Conservation (phyloP, 192 early-diverging fungal genomes). For the Glomus cerebriforme region DNA sequence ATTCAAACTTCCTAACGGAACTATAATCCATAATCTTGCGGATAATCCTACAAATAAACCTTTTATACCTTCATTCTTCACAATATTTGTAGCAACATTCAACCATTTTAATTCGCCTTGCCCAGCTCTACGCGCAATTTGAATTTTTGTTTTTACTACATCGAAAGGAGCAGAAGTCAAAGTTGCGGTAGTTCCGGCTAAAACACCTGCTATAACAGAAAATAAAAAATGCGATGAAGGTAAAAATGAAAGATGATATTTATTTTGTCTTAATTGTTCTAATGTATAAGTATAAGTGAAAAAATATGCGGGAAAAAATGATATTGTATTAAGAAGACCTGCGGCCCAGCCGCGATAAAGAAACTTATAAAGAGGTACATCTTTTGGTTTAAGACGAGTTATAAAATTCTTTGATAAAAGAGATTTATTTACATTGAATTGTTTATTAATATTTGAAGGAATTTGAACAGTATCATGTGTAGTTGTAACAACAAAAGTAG, state of each 20-base stretch:
- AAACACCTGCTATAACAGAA: slow-evolving; percentile 31
- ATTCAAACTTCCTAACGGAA: slow-evolving; percentile 29
- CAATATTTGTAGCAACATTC: not conserved
- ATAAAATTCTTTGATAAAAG: slow-evolving; percentile 20
- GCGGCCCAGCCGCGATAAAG: slow-evolving; percentile 27
- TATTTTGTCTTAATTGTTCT: slow-evolving; percentile 4
- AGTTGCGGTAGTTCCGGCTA: slow-evolving; percentile 21
- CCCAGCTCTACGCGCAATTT: slow-evolving; percentile 19
- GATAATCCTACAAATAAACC: slow-evolving; percentile 25
- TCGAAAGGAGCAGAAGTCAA: slow-evolving; percentile 30
- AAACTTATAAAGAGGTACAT: slow-evolving; percentile 14
- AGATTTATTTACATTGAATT: not conserved
- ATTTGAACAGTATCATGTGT: not conserved
- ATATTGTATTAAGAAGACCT: not conserved
- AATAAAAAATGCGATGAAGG: slow-evolving; percentile 11
- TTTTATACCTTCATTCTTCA: slow-evolving; percentile 14
- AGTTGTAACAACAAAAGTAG: slow-evolving; percentile 1
- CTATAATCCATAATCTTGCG: slow-evolving; percentile 19
- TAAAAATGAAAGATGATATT: not conserved
- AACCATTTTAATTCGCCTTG: slow-evolving; percentile 11
- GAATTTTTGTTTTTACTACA: slow-evolving; percentile 35
- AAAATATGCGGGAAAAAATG: slow-evolving; percentile 30
- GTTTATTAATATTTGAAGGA: not conserved
- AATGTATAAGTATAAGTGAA: slow-evolving; percentile 21
- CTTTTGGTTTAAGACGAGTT: slow-evolving; percentile 23